Percentiles rank a stretch among this genome's conserved stretches.
phyloP scores from a whole-genome alignment of 164 flowering plant genomes.

The Buxus sempervirens region DNA sequence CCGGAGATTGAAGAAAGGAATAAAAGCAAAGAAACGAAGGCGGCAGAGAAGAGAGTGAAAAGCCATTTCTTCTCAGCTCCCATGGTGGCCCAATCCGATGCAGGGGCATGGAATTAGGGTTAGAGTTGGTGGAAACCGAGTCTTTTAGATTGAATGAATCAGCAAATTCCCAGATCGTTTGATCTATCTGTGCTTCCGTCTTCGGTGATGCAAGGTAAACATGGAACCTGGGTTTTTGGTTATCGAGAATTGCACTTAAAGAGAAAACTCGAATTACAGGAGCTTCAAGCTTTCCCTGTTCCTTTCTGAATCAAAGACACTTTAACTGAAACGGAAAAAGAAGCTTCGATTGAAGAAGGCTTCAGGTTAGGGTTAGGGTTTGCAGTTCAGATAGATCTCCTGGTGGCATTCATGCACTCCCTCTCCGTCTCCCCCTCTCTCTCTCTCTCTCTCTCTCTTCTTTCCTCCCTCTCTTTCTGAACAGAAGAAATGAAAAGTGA shows the following conservation, averaged over 20 bases:
- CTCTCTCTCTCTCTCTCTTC: background rate
- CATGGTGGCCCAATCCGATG: conserved; percentile 26
- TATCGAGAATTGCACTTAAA: background rate
- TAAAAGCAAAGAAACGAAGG: conserved; percentile 57
- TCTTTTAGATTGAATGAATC: background rate
- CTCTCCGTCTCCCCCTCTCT: background rate
- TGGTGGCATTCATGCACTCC: background rate
- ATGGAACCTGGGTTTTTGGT: background rate
- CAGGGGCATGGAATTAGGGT: conserved; percentile 15
- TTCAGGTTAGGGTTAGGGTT: background rate
- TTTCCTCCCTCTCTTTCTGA: too few species aligned
- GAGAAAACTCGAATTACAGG: background rate
- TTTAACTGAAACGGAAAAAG: too few species aligned
- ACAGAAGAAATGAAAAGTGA: too few species aligned
- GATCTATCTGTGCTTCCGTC: background rate
- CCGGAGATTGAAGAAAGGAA: conserved; percentile 54
- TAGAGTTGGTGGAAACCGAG: background rate
- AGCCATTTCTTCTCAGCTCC: conserved; percentile 84
- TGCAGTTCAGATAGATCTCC: background rate
- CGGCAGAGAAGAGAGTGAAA: conserved; percentile 62
- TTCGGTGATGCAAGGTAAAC: background rate
- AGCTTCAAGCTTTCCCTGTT: conserved; percentile 19
- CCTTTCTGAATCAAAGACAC: conserved; percentile 9
- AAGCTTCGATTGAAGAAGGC: too few species aligned
- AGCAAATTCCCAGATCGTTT: conserved; percentile 6